Evolutionary conservation across 2,329 filamentous ascomycete species (phyloP), one percentile per base, ranked within the genome.

Genomic region (Onygena corvina): DNA sequence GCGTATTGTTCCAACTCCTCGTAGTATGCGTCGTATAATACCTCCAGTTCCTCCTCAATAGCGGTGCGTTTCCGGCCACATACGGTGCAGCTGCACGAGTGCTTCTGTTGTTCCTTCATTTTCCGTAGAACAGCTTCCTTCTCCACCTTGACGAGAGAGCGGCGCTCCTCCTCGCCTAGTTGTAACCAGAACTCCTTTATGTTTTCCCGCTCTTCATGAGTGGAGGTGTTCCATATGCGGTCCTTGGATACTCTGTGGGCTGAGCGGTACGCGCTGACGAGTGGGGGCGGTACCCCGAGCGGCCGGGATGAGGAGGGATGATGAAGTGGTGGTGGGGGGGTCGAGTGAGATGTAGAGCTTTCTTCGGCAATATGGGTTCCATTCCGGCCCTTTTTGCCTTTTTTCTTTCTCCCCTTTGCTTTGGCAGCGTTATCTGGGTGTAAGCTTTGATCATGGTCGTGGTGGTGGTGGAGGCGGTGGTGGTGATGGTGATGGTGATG

Each of bases 101-200:
- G 89, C 68, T 96, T 96, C 67, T 98, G 92, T 67, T 98, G 92
- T 67, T 98, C 92, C 74, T 98, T 98, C 92, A 98, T 98, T 74
- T 98, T 98, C 63, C 86, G 88, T 50, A 98, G 71, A 0, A 98
- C 92, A 5, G 92, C 90, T 67, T 98, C 90, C 70, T 98, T 98
- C 69, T 98, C 92, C 25, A 98, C 90, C 68, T 95, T 95, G 62
- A 98, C 88, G 42, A 98, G 73, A 12, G 86, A 92, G 64, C 94
- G 92, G 59, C 92, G 85, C 65, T 96, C 89, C 31, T 94, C 86
- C 66, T 98, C 92, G 57, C 86, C 87, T 36, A 98, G 70, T 12
- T 88, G 88, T 48, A 98, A 77, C 92, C 92, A 98, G 68, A 96
- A 98, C 58, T 94, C 86, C 69, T 95, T 94, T 64, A 98, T 98